These are phyloP conservation scores for Calonectria henricotiae DNA, from an alignment of 2,329 filamentous ascomycete genomes.

Conservation along the genomic window DNA sequence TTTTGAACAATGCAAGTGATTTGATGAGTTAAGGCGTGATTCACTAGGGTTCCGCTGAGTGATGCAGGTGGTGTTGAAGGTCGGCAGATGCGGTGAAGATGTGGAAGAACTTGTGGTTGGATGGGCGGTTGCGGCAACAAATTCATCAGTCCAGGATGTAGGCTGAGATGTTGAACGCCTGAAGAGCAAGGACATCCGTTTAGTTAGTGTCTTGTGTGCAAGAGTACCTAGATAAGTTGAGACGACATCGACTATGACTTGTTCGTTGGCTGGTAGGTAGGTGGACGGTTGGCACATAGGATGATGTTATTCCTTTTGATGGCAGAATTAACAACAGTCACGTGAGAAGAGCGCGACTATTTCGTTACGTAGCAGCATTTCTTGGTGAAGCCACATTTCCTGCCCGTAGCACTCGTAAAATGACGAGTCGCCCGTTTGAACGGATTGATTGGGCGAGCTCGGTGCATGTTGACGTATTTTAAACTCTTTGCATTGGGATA, in stretches of 20 bases:
- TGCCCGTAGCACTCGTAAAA: too few species aligned
- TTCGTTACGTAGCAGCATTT: not conserved
- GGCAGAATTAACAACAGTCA: too few species aligned
- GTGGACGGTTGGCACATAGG: not conserved
- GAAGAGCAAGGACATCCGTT: not conserved
- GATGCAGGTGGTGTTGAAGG: not conserved
- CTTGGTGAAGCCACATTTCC: not conserved
- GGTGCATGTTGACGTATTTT: not conserved
- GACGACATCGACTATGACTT: not conserved
- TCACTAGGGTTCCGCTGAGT: conserved; percentile 1
- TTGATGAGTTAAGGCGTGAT: not conserved
- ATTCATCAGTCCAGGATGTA: not conserved
- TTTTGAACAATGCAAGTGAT: conserved; percentile 26
- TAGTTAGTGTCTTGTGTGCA: too few species aligned
- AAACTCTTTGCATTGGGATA: not conserved
- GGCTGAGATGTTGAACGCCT: not conserved
- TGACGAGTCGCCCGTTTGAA: not conserved
- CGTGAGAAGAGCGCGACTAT: too few species aligned
- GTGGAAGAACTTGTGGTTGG: conserved; percentile 14
- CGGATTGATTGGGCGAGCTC: not conserved
- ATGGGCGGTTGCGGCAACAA: not conserved
- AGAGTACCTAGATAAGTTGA: too few species aligned
- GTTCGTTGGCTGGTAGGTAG: not conserved
- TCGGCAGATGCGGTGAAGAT: conserved; percentile 19
- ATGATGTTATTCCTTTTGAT: too few species aligned